Evolutionary conservation across 2,329 filamentous ascomycete species (phyloP).

Genomic region (Cryoendolithus antarcticus): DNA sequence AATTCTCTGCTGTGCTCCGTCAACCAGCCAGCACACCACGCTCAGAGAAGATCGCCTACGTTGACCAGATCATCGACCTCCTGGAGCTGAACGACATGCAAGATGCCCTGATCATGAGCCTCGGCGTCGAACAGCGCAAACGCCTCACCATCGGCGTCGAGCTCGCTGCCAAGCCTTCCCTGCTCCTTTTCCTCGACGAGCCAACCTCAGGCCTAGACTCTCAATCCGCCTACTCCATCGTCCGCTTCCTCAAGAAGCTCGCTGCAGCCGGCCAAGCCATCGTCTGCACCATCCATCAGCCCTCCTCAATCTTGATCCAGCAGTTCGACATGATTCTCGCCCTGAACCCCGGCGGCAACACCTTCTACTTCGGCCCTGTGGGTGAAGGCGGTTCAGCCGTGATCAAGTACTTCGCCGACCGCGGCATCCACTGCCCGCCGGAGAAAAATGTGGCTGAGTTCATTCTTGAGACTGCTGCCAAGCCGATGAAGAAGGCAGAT

Average conservation of each 20-base stretch:
- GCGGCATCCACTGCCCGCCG: conserved; percentile 54
- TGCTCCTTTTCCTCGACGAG: conserved; percentile 60
- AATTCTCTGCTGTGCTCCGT: conserved; percentile 55
- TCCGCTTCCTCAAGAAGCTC: conserved; percentile 57
- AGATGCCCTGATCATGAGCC: conserved; percentile 52
- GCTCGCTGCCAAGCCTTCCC: conserved; percentile 54
- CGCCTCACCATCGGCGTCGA: conserved; percentile 63
- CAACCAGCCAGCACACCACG: conserved; percentile 43
- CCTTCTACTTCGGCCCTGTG: conserved; percentile 62
- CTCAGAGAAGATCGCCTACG: conserved; percentile 53
- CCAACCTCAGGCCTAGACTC: conserved; percentile 60
- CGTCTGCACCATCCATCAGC: conserved; percentile 63
- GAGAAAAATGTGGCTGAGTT: conserved; percentile 56
- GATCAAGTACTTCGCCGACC: conserved; percentile 54
- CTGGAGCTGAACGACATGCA: conserved; percentile 55
- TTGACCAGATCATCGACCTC: conserved; percentile 53
- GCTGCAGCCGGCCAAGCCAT: conserved; percentile 56
- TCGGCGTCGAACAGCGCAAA: conserved; percentile 60
- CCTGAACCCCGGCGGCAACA: conserved; percentile 55
- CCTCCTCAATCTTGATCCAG: conserved; percentile 55
- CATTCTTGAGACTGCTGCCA: conserved; percentile 53
- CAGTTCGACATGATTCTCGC: conserved; percentile 66
- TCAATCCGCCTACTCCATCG: conserved; percentile 56
- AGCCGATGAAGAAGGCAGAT: conserved; percentile 39
- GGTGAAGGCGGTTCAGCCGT: conserved; percentile 54